These are phyloP conservation scores for Phytopythium ostracodes DNA, from an alignment of 352 stramenopile genomes.

Conservation along the genomic window DNA sequence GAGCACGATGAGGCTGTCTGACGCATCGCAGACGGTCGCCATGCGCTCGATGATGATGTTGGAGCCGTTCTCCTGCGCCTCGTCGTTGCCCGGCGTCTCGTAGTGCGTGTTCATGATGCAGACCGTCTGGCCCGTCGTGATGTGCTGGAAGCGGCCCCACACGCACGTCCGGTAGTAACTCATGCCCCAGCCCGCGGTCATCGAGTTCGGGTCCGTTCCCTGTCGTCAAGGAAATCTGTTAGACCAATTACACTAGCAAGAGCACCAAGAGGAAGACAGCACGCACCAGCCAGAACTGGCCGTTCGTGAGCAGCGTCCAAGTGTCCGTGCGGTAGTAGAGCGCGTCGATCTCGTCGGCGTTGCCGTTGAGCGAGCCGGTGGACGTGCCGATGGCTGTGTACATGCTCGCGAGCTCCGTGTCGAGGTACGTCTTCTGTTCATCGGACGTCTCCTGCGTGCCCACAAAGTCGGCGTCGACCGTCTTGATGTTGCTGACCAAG, in stretches of 20 bases:
- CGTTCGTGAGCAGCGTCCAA: conserved; percentile 53
- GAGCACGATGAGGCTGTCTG: conserved; percentile 60
- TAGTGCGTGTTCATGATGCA: conserved; percentile 84
- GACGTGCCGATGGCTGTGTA: conserved; percentile 63
- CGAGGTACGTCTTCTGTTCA: conserved; percentile 56
- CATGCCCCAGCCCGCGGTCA: conserved; percentile 61
- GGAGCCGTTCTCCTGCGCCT: conserved; percentile 61
- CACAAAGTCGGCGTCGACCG: conserved; percentile 57
- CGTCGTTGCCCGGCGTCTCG: conserved; percentile 72
- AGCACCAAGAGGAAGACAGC: neutral
- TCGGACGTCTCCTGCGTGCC: conserved; percentile 81
- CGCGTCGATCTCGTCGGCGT: conserved; percentile 48
- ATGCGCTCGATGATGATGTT: conserved; percentile 60
- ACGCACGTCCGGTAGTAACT: conserved; percentile 67
- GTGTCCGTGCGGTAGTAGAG: conserved; percentile 61
- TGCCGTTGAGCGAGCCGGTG: conserved; percentile 59
- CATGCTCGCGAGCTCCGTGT: conserved; percentile 39
- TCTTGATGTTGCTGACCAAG: conserved; percentile 53
- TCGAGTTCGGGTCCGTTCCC: conserved; percentile 42
- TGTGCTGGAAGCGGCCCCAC: conserved; percentile 72
- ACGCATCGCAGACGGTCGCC: conserved; percentile 39
- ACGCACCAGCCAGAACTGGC: conserved; percentile 58
- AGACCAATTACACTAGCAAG: neutral
- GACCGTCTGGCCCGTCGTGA: conserved; percentile 47
- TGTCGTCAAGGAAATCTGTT: neutral